Conservation (phyloP, 2,329 filamentous ascomycete species). For the Stachybotrys echinatus region DNA sequence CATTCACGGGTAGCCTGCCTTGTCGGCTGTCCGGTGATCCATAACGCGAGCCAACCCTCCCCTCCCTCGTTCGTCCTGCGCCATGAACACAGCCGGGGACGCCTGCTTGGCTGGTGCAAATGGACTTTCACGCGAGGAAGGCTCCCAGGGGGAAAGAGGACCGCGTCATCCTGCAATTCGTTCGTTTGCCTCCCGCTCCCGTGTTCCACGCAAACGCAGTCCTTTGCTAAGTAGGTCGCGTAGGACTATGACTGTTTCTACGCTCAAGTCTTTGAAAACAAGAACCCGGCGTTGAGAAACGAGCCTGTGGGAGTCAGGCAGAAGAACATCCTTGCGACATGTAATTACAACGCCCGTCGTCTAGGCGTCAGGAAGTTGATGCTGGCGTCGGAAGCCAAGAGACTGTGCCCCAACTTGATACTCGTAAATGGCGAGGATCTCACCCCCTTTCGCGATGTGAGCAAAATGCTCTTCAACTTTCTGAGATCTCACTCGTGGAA, state of each 20-base stretch:
- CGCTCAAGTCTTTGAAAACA: slow-evolving; percentile 81
- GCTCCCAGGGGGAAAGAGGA: slow-evolving; percentile 49
- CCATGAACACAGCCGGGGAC: neutral
- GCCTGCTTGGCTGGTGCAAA: neutral
- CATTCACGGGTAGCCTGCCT: neutral
- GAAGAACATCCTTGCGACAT: slow-evolving; percentile 88
- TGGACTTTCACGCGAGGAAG: slow-evolving; percentile 3
- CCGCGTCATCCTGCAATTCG: slow-evolving; percentile 77
- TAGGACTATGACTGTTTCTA: slow-evolving; percentile 91
- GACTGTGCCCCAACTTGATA: slow-evolving; percentile 75
- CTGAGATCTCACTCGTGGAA: slow-evolving; percentile 74
- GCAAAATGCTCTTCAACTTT: slow-evolving; percentile 73
- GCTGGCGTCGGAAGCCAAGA: slow-evolving; percentile 75
- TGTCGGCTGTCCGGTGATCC: neutral
- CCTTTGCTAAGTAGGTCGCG: slow-evolving; percentile 7
- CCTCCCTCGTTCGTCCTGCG: neutral
- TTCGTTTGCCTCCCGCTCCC: slow-evolving; percentile 33
- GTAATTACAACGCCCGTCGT: slow-evolving; percentile 85
- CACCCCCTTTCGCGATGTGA: slow-evolving; percentile 77
- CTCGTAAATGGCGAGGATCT: slow-evolving; percentile 85
- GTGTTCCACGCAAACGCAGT: slow-evolving; percentile 4
- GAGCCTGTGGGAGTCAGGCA: slow-evolving; percentile 81
- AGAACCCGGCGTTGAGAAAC: slow-evolving; percentile 66
- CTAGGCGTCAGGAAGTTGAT: slow-evolving; percentile 77
- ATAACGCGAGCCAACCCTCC: too few species aligned